A percentile compares a stretch with the other conserved stretches of the same genome.
These are phyloP conservation scores for Pseudozyma thailandica DNA, from an alignment of 1,284 basidiomycete species.

Conservation along the genomic window DNA sequence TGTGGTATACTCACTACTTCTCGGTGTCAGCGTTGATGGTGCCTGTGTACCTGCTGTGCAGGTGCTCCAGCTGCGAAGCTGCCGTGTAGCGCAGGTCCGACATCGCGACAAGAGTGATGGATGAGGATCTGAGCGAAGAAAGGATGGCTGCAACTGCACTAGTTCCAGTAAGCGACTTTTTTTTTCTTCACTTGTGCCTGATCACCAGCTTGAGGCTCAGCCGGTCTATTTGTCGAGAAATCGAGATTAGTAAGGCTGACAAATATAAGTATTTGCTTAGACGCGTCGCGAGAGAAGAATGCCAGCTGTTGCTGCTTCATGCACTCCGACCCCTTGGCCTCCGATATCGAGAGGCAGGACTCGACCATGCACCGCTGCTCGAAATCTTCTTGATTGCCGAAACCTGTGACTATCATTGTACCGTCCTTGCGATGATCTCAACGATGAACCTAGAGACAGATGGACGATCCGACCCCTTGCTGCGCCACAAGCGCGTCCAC, in stretches of 20 bases:
- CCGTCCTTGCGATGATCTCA: no score
- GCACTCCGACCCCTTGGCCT: constrained; percentile 30
- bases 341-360: constrained; percentile 4
- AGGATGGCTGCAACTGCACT: neutral
- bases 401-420: no score
- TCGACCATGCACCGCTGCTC: no score
- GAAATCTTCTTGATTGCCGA: no score
- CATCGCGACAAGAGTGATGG: constrained; percentile 17
- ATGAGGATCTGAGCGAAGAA: constrained; percentile 1
- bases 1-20: constrained; percentile 56
- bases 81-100: constrained; percentile 49
- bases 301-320: constrained; percentile 10
- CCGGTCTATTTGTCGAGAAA: neutral
- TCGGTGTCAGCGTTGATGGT: constrained; percentile 71
- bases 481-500: constrained; percentile 2
- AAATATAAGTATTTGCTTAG: neutral
- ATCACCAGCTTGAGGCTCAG: neutral
- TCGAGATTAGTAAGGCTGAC: neutral
- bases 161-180: neutral
- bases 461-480: constrained; percentile 29
- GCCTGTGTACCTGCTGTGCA: constrained; percentile 95
- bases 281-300: constrained; percentile 1
- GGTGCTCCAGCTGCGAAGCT: constrained; percentile 63
- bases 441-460: constrained; percentile 1
- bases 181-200: neutral